Evolutionary conservation across 495 filamentous ascomycete genomes (phyloP).

Genomic region (Aspergillus funiculosus): DNA sequence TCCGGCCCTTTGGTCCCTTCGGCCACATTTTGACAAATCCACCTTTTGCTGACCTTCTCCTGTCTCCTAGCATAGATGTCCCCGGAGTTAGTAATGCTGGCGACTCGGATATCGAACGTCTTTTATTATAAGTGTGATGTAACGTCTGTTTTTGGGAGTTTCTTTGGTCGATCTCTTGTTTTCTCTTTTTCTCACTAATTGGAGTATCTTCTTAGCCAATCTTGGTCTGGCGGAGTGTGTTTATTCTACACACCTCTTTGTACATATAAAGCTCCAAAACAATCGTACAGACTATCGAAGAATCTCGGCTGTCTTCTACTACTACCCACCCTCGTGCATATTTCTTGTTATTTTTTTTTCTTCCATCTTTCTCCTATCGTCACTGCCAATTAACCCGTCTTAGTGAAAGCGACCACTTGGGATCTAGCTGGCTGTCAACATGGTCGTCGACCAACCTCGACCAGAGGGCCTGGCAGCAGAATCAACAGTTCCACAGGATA

Average conservation of each 20-base stretch:
- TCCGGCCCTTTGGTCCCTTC: constrained; percentile 6
- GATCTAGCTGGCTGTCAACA: no score
- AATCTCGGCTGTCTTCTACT: no score
- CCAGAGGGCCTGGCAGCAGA: background rate
- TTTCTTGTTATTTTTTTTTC: no score
- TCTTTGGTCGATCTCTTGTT: constrained; percentile 1
- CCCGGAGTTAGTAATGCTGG: constrained; percentile 8
- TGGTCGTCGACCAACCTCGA: constrained; percentile 1
- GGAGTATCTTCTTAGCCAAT: background rate
- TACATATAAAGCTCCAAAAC: no score
- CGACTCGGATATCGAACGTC: no score
- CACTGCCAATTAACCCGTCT: no score
- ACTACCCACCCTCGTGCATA: no score
- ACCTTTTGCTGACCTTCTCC: background rate
- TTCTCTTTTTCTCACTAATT: background rate
- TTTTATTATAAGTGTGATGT: constrained; percentile 10
- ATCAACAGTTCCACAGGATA: constrained; percentile 1
- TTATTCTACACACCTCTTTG: no score
- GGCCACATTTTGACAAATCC: constrained; percentile 10
- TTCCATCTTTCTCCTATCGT: no score
- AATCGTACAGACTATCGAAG: no score
- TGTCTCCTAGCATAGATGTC: background rate
- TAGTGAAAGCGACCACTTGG: no score
- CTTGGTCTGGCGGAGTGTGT: no score
- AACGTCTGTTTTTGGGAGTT: background rate